These are phyloP conservation scores for Trichosanthes cucumerina DNA, from an alignment of 306 rosid genomes.

Conservation along the genomic window DNA sequence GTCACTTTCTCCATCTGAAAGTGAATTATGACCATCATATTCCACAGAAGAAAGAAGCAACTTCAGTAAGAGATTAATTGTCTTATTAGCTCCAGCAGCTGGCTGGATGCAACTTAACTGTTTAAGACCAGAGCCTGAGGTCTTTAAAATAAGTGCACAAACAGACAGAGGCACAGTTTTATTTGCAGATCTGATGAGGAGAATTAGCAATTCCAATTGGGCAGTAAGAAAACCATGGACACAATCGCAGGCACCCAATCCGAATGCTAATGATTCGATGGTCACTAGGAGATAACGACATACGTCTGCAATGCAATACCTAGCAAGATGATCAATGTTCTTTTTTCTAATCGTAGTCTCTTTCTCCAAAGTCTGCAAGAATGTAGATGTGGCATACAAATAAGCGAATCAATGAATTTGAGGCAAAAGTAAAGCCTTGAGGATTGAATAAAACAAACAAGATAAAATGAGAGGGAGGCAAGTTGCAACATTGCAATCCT, in stretches of 20 bases:
- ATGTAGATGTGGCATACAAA: background rate
- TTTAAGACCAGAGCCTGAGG: conserved; percentile 60
- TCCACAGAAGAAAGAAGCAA: conserved; percentile 67
- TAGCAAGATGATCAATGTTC: conserved; percentile 35
- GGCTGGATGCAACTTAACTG: conserved; percentile 43
- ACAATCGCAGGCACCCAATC: conserved; percentile 42
- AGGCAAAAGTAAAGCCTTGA: background rate
- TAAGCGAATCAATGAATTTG: background rate
- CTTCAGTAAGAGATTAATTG: conserved; percentile 42
- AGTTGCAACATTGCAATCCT: background rate
- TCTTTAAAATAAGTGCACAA: conserved; percentile 47
- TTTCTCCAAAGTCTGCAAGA: conserved; percentile 44
- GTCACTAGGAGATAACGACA: conserved; percentile 52
- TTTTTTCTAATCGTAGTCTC: conserved; percentile 21
- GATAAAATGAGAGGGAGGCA: background rate
- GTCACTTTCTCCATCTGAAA: conserved; percentile 23
- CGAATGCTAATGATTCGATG: conserved; percentile 46
- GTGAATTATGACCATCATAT: conserved; percentile 30
- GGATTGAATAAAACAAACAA: background rate
- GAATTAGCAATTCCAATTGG: conserved; percentile 59
- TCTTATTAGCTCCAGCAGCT: conserved; percentile 36
- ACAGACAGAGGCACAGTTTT: conserved; percentile 32
- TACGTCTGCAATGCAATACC: conserved; percentile 44
- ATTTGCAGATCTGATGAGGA: conserved; percentile 41
- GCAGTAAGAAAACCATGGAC: conserved; percentile 53